Evolutionary conservation across 768 basidiomycete species (phyloP).

Genomic region (Pholiota microspora): DNA sequence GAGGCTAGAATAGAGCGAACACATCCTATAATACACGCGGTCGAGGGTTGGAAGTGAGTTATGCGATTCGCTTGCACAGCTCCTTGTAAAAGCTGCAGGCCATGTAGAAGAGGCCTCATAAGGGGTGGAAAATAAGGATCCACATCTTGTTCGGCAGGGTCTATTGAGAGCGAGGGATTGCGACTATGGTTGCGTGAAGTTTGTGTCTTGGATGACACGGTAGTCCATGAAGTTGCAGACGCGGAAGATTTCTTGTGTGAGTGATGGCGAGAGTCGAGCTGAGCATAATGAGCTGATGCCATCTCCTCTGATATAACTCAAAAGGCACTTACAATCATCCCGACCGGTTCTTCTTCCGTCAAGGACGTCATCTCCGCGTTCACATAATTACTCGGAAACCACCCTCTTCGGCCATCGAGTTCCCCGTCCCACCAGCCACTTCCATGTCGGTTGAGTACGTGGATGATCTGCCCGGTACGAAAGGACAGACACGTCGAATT

Average conservation of each 20-base stretch:
- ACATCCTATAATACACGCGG: conserved; percentile 92
- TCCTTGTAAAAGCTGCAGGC: conserved; percentile 80
- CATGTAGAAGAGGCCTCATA: conserved; percentile 83
- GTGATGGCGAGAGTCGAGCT: conserved; percentile 40
- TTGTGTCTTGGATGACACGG: conserved; percentile 35
- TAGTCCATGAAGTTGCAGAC: conserved; percentile 56
- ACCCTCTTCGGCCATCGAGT: conserved; percentile 82
- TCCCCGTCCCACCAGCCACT: conserved; percentile 99
- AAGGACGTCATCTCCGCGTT: conserved; percentile 60
- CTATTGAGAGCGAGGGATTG: conserved; percentile 39
- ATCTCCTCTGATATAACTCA: conserved; percentile 7
- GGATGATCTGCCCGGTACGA: conserved; percentile 86
- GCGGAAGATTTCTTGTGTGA: conserved; percentile 47
- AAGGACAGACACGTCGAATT: conserved; percentile 85
- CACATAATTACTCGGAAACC: conserved; percentile 99
- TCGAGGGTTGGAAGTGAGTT: conserved; percentile 89
- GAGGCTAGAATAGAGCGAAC: conserved; percentile 84
- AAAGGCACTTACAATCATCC: conserved; percentile 33
- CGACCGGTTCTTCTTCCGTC: conserved; percentile 54
- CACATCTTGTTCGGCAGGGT: conserved; percentile 45
- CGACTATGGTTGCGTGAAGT: conserved; percentile 31
- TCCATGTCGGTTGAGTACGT: conserved; percentile 81
- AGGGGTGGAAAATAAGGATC: conserved; percentile 73
- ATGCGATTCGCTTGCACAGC: conserved; percentile 77
- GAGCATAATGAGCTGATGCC: conserved; percentile 6